Percentiles rank a stretch among this genome's conserved stretches.
Conservation (phyloP, 2,329 filamentous ascomycete genomes). For the Penicillium brasilianum region DNA sequence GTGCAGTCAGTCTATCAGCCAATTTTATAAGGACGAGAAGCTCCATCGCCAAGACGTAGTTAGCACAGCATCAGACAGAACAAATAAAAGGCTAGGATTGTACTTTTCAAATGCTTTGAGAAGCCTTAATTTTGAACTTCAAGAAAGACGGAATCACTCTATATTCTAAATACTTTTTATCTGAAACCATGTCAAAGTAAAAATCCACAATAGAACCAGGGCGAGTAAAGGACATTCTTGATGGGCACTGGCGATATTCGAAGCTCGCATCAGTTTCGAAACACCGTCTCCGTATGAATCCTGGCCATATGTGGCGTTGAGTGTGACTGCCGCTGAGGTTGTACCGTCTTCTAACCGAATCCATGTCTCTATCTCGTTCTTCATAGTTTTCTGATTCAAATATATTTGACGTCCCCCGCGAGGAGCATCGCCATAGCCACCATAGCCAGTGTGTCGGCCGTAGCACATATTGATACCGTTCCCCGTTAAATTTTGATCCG, state of each 20-base stretch:
- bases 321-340: constrained; percentile 56
- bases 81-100: too few species aligned
- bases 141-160: neutral
- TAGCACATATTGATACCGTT: constrained; percentile 60
- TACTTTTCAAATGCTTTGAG: too few species aligned
- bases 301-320: constrained; percentile 65
- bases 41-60: too few species aligned
- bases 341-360: constrained; percentile 64
- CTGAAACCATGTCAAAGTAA: neutral
- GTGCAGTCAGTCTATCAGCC: neutral
- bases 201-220: neutral
- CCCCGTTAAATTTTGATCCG: constrained; percentile 42
- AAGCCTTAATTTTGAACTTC: neutral
- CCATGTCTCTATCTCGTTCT: constrained; percentile 61
- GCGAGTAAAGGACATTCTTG: neutral
- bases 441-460: constrained; percentile 71
- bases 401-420: constrained; percentile 64
- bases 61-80: too few species aligned
- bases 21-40: neutral
- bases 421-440: constrained; percentile 69
- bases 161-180: neutral
- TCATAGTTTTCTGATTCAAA: constrained; percentile 52
- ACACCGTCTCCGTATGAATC: constrained; percentile 53
- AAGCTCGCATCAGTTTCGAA: neutral
- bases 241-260: neutral